phyloP scores from a whole-genome alignment of 345 rosid species.

The Brassica juncea region DNA sequence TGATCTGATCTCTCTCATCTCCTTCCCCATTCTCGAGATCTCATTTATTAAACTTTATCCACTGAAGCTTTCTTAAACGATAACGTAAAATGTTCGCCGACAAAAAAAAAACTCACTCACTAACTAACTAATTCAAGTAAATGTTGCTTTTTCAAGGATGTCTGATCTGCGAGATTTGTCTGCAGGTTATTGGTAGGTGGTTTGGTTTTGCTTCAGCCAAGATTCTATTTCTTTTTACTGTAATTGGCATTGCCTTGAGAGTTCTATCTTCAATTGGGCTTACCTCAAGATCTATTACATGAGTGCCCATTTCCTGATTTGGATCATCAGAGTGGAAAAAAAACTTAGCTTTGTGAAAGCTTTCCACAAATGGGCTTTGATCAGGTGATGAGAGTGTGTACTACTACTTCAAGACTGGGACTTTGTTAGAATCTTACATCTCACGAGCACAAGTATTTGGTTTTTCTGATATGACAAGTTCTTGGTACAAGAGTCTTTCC shows the following conservation, averaged over 20 bases:
- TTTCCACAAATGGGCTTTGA: neutral
- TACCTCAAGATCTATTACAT: neutral
- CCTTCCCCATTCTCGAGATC: conserved; percentile 41
- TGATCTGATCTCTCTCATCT: conserved; percentile 37
- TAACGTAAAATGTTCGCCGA: neutral
- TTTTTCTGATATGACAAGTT: conserved; percentile 66
- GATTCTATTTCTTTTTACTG: neutral
- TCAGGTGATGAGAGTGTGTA: neutral
- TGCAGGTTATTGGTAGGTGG: conserved; percentile 45
- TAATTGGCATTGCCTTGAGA: neutral
- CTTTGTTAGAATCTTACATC: conserved; percentile 33
- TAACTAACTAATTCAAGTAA: conserved; percentile 24
- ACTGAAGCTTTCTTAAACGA: conserved; percentile 17
- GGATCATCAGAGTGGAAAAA: conserved; percentile 35
- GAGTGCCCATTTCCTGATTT: conserved; percentile 27
- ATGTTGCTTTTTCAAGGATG: conserved; percentile 8
- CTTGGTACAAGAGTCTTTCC: conserved; percentile 64
- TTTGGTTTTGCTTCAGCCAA: conserved; percentile 17
- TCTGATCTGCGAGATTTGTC: conserved; percentile 39
- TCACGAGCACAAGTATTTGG: conserved; percentile 14
- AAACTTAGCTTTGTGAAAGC: neutral
- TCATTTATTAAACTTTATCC: conserved; percentile 24
- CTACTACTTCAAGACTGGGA: conserved; percentile 28
- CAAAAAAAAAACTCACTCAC: neutral
- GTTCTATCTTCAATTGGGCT: neutral